Evolutionary conservation across 257 asterid genomes (phyloP).

Genomic region (Solanum commersonii): DNA sequence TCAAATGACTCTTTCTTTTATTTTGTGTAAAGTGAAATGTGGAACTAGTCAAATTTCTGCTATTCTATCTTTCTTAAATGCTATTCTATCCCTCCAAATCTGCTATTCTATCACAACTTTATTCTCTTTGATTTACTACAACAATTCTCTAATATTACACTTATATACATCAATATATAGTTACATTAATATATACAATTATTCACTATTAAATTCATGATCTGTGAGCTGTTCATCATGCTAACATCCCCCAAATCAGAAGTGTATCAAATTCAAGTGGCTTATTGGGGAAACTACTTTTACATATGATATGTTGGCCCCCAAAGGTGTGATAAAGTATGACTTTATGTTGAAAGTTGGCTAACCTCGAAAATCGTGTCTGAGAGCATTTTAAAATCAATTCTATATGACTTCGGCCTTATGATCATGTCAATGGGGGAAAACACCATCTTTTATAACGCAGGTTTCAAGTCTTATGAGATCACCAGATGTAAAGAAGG

Average conservation of each 20-base stretch:
- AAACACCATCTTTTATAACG: neutral
- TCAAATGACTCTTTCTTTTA: neutral
- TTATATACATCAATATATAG: neutral
- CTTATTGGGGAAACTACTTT: neutral
- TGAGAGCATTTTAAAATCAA: too few relatives aligned
- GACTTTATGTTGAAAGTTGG: too few relatives aligned
- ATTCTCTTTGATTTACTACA: neutral
- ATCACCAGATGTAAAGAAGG: too few relatives aligned
- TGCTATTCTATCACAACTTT: neutral
- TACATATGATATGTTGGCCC: neutral
- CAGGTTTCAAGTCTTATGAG: neutral
- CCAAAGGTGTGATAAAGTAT: too few relatives aligned
- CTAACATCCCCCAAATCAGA: neutral
- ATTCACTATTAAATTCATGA: neutral
- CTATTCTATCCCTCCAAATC: too few relatives aligned
- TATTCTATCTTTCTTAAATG: neutral
- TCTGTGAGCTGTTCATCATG: neutral
- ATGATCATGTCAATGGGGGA: too few relatives aligned
- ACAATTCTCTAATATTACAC: neutral
- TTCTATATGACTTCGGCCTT: too few relatives aligned
- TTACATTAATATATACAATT: neutral
- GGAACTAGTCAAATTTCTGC: neutral
- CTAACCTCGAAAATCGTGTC: too few relatives aligned
- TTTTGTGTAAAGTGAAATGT: neutral
- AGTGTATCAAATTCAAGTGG: neutral